Percentiles rank a stretch among this genome's conserved stretches.
Conservation (phyloP, 345 rosid genomes). For the Brassica rapa region DNA sequence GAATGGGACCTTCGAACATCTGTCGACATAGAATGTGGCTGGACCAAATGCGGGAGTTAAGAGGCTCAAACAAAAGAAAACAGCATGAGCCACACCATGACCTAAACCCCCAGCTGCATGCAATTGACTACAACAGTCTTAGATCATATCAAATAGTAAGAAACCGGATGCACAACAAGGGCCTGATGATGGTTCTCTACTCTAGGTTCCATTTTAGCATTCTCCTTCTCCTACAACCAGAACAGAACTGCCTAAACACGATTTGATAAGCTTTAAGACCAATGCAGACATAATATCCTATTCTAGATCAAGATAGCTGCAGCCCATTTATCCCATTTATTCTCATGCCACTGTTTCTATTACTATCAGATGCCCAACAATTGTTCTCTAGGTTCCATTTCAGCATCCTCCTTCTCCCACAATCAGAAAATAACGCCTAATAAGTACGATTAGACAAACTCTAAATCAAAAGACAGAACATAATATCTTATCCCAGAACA, state of each 20-base stretch:
- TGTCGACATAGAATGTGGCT: conserved; percentile 76
- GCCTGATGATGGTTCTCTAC: background rate
- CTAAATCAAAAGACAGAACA: conserved; percentile 5
- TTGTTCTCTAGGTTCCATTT: background rate
- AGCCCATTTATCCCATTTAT: background rate
- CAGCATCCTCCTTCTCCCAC: conserved; percentile 9
- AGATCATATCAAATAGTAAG: conserved; percentile 30
- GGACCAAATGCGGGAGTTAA: conserved; percentile 97
- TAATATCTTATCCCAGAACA: background rate
- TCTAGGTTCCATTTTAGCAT: conserved; percentile 7
- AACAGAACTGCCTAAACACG: background rate
- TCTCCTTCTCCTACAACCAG: background rate
- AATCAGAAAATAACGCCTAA: background rate
- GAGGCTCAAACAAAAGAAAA: conserved; percentile 93
- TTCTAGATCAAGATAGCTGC: background rate
- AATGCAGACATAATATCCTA: background rate
- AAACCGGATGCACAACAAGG: conserved; percentile 7
- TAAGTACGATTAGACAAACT: conserved; percentile 1
- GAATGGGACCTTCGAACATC: conserved; percentile 81
- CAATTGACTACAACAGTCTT: conserved; percentile 36
- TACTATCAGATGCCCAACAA: conserved; percentile 5
- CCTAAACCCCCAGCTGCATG: conserved; percentile 99
- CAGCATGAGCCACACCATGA: conserved; percentile 98
- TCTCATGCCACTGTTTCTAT: background rate
- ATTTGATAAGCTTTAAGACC: conserved; percentile 7